Evolutionary conservation across 2,329 filamentous ascomycete species (phyloP).

Genomic region (Trichothecium sympodiale): DNA sequence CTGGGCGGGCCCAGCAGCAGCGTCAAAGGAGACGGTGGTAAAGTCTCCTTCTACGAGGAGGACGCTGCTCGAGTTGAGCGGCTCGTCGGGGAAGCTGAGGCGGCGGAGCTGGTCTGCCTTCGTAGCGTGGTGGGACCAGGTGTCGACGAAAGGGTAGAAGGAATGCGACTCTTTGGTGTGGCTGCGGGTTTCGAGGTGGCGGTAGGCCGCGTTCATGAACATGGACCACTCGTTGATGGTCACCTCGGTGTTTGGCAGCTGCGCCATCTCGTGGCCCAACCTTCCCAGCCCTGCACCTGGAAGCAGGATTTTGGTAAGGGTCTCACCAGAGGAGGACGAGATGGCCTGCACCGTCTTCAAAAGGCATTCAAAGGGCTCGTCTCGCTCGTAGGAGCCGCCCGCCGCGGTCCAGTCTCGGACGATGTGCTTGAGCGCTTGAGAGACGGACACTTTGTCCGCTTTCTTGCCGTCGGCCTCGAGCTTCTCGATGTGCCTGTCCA

Average conservation of each 20-base stretch:
- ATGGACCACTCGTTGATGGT: slow-evolving; percentile 47
- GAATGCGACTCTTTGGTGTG: slow-evolving; percentile 12
- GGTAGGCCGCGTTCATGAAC: slow-evolving; percentile 44
- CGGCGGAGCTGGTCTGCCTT: slow-evolving; percentile 33
- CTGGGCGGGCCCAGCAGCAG: slow-evolving; percentile 5
- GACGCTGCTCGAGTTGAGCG: slow-evolving; percentile 22
- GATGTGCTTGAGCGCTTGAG: slow-evolving; percentile 44
- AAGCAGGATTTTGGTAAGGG: slow-evolving; percentile 28
- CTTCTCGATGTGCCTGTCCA: slow-evolving; percentile 28
- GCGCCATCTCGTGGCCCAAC: slow-evolving; percentile 38
- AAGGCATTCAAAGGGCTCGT: slow-evolving; percentile 28
- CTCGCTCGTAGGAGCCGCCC: slow-evolving; percentile 30
- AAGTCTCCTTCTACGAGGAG: slow-evolving; percentile 47
- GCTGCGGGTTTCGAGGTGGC: slow-evolving; percentile 28
- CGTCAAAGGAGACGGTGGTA: slow-evolving; percentile 24
- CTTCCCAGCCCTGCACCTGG: slow-evolving; percentile 43
- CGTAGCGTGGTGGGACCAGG: slow-evolving; percentile 43
- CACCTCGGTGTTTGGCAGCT: slow-evolving; percentile 35
- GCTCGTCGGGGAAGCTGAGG: slow-evolving; percentile 32
- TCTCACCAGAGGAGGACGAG: slow-evolving; percentile 12
- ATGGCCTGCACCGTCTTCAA: slow-evolving; percentile 18
- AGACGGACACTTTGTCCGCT: slow-evolving; percentile 35
- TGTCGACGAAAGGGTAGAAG: slow-evolving; percentile 41
- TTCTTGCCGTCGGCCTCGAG: slow-evolving; percentile 23
- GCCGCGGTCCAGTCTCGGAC: slow-evolving; percentile 44